Evolutionary conservation across 495 filamentous ascomycete genomes (phyloP), one percentile per base, ranked within the genome.

Genomic region (Hyaloscypha bicolor): DNA sequence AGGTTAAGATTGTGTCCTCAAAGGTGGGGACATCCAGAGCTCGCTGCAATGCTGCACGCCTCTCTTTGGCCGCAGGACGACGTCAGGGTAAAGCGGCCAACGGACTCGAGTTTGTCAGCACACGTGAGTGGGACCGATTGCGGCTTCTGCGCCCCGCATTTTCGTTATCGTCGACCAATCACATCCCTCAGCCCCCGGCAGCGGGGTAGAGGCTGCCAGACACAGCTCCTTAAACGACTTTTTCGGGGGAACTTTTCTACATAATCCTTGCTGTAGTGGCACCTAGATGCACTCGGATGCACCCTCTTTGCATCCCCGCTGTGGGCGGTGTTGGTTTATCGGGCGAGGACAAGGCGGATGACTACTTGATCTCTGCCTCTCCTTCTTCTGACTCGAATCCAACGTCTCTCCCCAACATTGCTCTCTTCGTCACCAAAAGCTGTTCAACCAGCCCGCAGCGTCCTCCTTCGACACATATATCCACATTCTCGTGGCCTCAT

Each of bases 401-500:
- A 37, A 37, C 35, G 6, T 48, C 42, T 48, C 16, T 19, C 42
- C 42, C 16, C 42, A 48, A 48, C 42, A 48, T 48, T 3, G 9
- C 16, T 48, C 11, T 48, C 42, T 19, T 14, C 42, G 16, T 16
- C 11, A 31, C 19, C 22, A 56, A 30, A 56, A 12, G 37, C 59
- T 61, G 59, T 33, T 59, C 56, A 35, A 59, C 59, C 21, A 61
- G 33, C 19, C 9, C 33, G 12, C 37, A 33, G 8, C 11, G 32
- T 45, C 11, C 16, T 45, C 59, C 35, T 61, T 35, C 29, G 6
- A 6, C 14, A 22, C 6, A 37, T 12, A 61, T 22, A n/a, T 30
- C 59, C 33, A 48, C 59, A 8, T 33, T 9, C 22, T 56, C 11
- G 59, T 61, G 37, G 59, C 59, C 60, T 64, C 64, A 66, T 70